Conservation (phyloP, 2,329 filamentous ascomycete species). For the Aspergillus carbonarius region DNA sequence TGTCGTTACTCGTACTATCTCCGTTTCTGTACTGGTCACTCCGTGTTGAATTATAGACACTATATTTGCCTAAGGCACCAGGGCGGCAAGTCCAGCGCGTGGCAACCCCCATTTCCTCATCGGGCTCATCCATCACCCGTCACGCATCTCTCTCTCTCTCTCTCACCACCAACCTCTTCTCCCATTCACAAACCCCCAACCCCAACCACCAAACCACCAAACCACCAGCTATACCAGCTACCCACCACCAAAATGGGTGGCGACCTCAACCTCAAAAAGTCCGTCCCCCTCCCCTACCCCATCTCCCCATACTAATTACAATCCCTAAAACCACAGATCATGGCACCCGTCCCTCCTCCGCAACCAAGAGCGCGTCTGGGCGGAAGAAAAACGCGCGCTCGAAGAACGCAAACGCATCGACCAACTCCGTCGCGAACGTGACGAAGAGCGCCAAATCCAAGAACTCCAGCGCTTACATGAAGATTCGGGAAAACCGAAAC, state of each 20-base stretch:
- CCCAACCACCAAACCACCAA: too few relatives aligned
- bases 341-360: constrained; percentile 89
- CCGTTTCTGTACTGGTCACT: too few relatives aligned
- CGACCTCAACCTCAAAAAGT: constrained; percentile 92
- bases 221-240: not conserved
- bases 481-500: constrained; percentile 77
- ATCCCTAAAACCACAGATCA: constrained; percentile 52
- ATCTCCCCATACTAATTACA: not conserved
- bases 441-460: constrained; percentile 88
- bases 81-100: constrained; percentile 2
- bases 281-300: constrained; percentile 5
- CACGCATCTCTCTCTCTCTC: not conserved
- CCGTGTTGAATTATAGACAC: too few relatives aligned
- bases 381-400: constrained; percentile 87
- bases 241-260: constrained; percentile 71
- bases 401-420: constrained; percentile 94
- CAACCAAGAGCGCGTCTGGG: constrained; percentile 88
- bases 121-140: constrained; percentile 4
- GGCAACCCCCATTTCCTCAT: constrained; percentile 7
- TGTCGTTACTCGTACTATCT: too few relatives aligned
- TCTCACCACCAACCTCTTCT: not conserved
- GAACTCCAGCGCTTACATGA: constrained; percentile 89
- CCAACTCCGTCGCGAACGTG: constrained; percentile 86
- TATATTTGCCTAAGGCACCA: constrained; percentile 7
- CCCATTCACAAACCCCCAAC: too few relatives aligned